Evolutionary conservation across 768 basidiomycete species (phyloP).

Genomic region (Leucocoprinus leucothites): DNA sequence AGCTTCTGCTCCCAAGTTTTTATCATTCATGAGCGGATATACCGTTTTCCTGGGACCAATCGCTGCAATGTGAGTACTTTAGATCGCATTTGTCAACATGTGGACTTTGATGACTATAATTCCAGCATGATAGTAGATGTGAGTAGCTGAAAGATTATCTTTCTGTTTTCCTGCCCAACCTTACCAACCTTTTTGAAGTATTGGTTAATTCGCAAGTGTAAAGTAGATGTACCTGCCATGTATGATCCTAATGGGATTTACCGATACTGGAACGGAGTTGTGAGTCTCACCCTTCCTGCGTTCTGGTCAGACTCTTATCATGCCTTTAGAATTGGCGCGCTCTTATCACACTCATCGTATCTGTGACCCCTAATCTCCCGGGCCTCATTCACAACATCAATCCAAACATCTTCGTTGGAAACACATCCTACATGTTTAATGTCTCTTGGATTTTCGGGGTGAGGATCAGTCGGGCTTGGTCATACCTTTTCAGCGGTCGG

Average conservation of each 20-base stretch:
- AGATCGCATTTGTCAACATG: not conserved
- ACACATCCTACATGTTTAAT: conserved; percentile 55
- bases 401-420: conserved; percentile 56
- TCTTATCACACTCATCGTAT: conserved; percentile 59
- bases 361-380: conserved; percentile 70
- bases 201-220: conserved; percentile 71
- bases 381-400: conserved; percentile 79
- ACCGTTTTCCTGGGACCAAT: conserved; percentile 87
- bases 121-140: conserved; percentile 47
- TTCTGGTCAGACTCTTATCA: not conserved
- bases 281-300: conserved; percentile 36
- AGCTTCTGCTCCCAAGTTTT: conserved; percentile 59
- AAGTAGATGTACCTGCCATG: conserved; percentile 81
- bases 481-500: not conserved
- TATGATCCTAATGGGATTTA: conserved; percentile 80
- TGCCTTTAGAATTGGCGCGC: conserved; percentile 76
- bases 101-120: not conserved
- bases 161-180: not conserved
- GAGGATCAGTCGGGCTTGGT: conserved; percentile 21
- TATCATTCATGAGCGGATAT: conserved; percentile 80
- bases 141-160: conserved; percentile 12
- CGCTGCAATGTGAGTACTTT: conserved; percentile 61
- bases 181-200: conserved; percentile 39
- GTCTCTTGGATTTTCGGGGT: conserved; percentile 79
- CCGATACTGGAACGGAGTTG: conserved; percentile 71